These are phyloP conservation scores for Colletotrichum neosansevieriae DNA, from an alignment of 2,329 filamentous ascomycete species.

Conservation along the genomic window DNA sequence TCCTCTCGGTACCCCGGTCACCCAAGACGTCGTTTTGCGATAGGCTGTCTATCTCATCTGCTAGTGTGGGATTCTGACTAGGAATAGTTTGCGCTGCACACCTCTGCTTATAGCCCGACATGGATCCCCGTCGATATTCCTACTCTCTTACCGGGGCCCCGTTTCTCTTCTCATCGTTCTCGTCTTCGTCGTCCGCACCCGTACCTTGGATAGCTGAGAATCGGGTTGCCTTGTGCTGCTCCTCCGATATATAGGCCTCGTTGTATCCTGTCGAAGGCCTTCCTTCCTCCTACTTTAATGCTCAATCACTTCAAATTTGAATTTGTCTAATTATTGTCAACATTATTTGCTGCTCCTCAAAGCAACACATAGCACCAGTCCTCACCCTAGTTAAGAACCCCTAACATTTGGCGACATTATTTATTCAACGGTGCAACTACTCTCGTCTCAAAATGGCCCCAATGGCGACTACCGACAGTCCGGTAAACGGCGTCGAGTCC, in stretches of 20 bases:
- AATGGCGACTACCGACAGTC: slow-evolving; percentile 23
- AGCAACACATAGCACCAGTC: neutral
- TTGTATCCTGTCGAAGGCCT: neutral
- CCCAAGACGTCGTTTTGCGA: slow-evolving; percentile 20
- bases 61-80: slow-evolving; percentile 37
- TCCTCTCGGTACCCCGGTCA: slow-evolving; percentile 33
- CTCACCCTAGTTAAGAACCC: neutral
- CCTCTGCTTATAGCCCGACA: slow-evolving; percentile 22
- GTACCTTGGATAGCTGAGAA: slow-evolving; percentile 2
- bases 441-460: slow-evolving; percentile 29
- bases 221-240: neutral
- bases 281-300: neutral
- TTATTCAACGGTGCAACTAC: neutral
- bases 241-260: slow-evolving; percentile 27
- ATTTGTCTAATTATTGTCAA: neutral
- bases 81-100: slow-evolving; percentile 37
- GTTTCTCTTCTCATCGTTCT: slow-evolving; percentile 4
- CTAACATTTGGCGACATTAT: neutral
- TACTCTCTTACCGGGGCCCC: slow-evolving; percentile 4
- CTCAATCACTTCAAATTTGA: neutral
- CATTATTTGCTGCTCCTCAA: neutral
- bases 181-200: slow-evolving; percentile 20
- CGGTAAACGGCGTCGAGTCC: slow-evolving; percentile 20
- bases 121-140: slow-evolving; percentile 23
- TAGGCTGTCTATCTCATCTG: slow-evolving; percentile 26